Conservation (phyloP, 192 early-diverging fungal genomes). For the Obelidium mucronatum region DNA sequence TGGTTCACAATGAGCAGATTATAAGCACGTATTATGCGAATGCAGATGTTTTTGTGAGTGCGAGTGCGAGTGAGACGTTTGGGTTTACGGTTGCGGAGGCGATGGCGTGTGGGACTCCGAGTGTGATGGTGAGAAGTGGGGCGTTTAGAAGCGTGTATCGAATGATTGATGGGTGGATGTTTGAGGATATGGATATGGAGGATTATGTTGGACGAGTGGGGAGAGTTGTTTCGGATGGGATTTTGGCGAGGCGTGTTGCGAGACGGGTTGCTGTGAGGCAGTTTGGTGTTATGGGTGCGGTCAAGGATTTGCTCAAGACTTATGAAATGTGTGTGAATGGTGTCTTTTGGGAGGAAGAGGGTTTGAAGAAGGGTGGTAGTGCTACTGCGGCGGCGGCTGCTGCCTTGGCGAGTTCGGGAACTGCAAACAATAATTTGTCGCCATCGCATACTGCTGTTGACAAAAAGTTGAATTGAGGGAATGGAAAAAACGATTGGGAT, state of each 20-base stretch:
- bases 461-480: background rate
- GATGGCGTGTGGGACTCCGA: conserved; percentile 58
- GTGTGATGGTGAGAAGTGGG: conserved; percentile 54
- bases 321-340: conserved; percentile 47
- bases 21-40: conserved; percentile 50
- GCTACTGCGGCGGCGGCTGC: background rate
- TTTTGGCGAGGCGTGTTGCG: conserved; percentile 27
- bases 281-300: conserved; percentile 47
- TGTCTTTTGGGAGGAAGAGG: conserved; percentile 1
- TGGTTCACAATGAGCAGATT: conserved; percentile 48
- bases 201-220: conserved; percentile 45
- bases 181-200: conserved; percentile 49
- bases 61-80: conserved; percentile 63
- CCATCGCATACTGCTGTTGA: background rate
- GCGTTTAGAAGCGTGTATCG: conserved; percentile 54
- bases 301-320: conserved; percentile 45
- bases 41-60: conserved; percentile 56
- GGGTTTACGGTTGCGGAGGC: conserved; percentile 65
- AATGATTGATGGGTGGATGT: conserved; percentile 62
- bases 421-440: background rate
- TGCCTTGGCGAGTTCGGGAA: background rate
- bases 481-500: no score
- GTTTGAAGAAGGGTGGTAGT: conserved; percentile 12
- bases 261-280: conserved; percentile 42
- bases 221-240: conserved; percentile 23